phyloP scores from a whole-genome alignment of 139 green algal species.

The Tetraselmis striata region DNA sequence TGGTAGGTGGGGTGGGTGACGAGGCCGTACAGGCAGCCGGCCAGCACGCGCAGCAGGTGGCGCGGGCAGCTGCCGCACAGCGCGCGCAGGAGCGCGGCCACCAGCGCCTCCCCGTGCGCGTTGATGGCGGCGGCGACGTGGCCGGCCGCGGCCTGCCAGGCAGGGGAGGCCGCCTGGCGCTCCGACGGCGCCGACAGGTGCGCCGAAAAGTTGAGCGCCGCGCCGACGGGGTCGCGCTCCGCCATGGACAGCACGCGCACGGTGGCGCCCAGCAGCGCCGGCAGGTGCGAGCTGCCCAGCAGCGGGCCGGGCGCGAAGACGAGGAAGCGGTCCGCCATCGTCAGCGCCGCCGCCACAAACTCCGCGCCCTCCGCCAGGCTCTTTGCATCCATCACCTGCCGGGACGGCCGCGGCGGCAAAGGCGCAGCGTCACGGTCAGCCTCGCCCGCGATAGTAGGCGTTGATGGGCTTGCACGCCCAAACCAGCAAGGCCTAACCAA shows the following conservation, averaged over 20 bases:
- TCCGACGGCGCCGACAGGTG: conserved; percentile 29
- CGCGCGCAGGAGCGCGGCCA: conserved; percentile 34
- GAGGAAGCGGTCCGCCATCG: conserved; percentile 45
- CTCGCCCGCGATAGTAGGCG: too few relatives aligned
- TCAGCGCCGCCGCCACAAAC: conserved; percentile 42
- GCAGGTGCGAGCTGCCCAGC: conserved; percentile 16
- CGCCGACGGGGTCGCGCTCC: conserved; percentile 46
- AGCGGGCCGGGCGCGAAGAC: conserved; percentile 54
- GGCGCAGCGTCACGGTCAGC: too few relatives aligned
- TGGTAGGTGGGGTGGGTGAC: conserved; percentile 7
- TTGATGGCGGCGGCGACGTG: background rate
- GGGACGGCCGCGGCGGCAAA: too few relatives aligned
- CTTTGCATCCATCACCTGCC: conserved; percentile 22
- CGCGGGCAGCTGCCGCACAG: conserved; percentile 45
- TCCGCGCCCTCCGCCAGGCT: conserved; percentile 27
- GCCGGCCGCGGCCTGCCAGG: background rate
- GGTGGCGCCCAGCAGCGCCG: conserved; percentile 32
- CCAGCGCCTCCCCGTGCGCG: conserved; percentile 30
- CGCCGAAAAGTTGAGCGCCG: conserved; percentile 36
- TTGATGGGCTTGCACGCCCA: too few relatives aligned
- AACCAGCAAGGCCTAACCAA: too few relatives aligned
- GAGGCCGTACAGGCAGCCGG: conserved; percentile 34
- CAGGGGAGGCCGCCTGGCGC: background rate
- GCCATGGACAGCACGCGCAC: conserved; percentile 16
- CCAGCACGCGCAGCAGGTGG: conserved; percentile 55